A percentile compares a stretch with the other conserved stretches of the same genome.
Evolutionary conservation across 176 grass and related monocot genomes (phyloP).

Genomic region (Ampelocalamus luodianensis): DNA sequence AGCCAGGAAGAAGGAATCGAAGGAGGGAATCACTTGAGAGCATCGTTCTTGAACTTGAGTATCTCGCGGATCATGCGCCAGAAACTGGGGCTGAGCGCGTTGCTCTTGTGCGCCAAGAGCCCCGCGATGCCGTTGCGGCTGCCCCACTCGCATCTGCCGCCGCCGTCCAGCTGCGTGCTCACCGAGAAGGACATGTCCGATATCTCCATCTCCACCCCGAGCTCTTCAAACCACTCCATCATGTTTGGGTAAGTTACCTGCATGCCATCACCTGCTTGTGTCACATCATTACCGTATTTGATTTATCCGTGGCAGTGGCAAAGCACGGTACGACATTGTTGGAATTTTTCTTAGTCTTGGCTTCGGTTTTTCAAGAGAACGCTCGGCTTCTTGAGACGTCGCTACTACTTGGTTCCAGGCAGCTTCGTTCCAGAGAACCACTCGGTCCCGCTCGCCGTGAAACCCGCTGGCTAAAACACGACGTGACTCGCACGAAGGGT

Average conservation of each 20-base stretch:
- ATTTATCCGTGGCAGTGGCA: no score
- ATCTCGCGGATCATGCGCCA: conserved; percentile 79
- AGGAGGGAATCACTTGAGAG: conserved; percentile 40
- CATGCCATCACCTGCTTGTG: background rate
- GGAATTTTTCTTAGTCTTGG: no score
- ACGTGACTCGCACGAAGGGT: no score
- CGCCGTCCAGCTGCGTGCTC: conserved; percentile 51
- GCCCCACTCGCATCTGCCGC: conserved; percentile 76
- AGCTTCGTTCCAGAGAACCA: no score
- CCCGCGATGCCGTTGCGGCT: conserved; percentile 68
- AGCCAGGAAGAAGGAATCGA: no score
- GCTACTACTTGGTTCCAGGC: no score
- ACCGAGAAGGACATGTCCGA: conserved; percentile 89
- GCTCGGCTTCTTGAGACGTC: no score
- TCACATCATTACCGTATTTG: no score
- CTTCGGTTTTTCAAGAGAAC: no score
- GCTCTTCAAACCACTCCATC: conserved; percentile 79
- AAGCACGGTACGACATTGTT: no score
- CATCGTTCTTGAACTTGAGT: conserved; percentile 65
- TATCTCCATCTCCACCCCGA: conserved; percentile 83
- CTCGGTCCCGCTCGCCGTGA: no score
- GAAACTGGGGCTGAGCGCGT: conserved; percentile 69
- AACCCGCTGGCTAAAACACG: no score
- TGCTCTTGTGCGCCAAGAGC: conserved; percentile 76
- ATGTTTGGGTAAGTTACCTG: conserved; percentile 97